Percentiles rank a stretch among this genome's conserved stretches.
phyloP scores from a whole-genome alignment of 768 basidiomycete species.

The Filobasidium floriforme region DNA sequence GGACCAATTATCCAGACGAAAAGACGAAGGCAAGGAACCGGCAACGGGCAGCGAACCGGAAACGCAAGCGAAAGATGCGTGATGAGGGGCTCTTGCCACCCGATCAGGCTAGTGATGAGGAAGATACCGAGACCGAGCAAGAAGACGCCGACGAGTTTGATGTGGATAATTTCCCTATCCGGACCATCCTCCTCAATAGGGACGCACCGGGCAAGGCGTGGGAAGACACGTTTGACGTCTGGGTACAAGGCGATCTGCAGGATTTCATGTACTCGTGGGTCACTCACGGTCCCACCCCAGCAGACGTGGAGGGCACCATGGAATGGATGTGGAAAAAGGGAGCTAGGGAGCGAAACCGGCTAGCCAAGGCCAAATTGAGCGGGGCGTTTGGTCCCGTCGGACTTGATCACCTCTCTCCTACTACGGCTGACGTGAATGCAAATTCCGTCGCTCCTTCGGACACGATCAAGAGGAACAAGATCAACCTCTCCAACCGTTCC shows the following conservation, averaged over 20 bases:
- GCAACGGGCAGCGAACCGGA: not conserved
- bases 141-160: conserved; percentile 26
- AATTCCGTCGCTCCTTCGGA: conserved; percentile 6
- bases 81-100: conserved; percentile 3
- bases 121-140: conserved; percentile 28
- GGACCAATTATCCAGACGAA: conserved; percentile 21
- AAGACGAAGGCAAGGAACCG: conserved; percentile 11
- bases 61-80: not conserved
- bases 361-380: not conserved
- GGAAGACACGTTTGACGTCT: conserved; percentile 83
- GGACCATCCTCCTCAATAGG: conserved; percentile 72
- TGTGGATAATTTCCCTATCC: conserved; percentile 48
- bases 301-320: not conserved
- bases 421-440: not conserved
- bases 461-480: conserved; percentile 1
- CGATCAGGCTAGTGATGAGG: not conserved
- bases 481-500: not conserved
- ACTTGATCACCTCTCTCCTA: not conserved
- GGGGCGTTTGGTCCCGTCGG: not conserved
- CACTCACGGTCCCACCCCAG: conserved; percentile 9
- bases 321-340: conserved; percentile 3
- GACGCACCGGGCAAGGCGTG: conserved; percentile 61
- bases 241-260: conserved; percentile 84
- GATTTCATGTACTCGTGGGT: conserved; percentile 55
- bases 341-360: not conserved